Evolutionary conservation across 2,329 filamentous ascomycete genomes (phyloP), one percentile per base, ranked within the genome.

Genomic region (Cytospora piceicola): DNA sequence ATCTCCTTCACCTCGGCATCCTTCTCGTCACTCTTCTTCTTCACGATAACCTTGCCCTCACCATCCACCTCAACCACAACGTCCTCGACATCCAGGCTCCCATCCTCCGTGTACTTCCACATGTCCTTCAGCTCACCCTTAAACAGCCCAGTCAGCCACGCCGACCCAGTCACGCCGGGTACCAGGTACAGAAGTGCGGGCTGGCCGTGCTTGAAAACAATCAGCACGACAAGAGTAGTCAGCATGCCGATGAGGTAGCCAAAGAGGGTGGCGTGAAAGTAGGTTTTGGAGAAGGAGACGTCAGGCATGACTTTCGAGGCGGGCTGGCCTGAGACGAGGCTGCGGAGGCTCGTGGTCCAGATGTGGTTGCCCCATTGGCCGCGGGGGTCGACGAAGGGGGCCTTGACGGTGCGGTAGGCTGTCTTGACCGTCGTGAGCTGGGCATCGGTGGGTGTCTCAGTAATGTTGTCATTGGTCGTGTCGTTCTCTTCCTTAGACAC

Each of bases 121-220:
- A 98, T 90, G 52, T 88, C 77, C 59, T 80, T 81, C 2, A 94
- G 69, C 73, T 98, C 93, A 2, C 93, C 90, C 14, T 88, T 86
- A 22, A 84, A 74, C 5, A 88, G 71, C 0, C 90, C 94, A 2
- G 91, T 95, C 4, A 88, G 76, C 90, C 92, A 96, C 1, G 95
- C 74, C 1, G 89, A 85, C 1, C 85, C 82, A 6, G 97, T 79
- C 0, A 98, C 92, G 0, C 91, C 90, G 0, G 94, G 94, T 0
- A 98, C 95, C 8, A 99, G 86, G 74, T 98, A 98, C 17, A 99
- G 80, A 36, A 99, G 82, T 9, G 95, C 94, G 0, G 94, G 94
- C 74, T 99, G 94, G 3, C 92, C 92, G 68, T 92, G 92, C 56
- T 90, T 84, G 73, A 88, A 95, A 12, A 92, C 79, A 58, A 93